Base-by-base conservation (phyloP, 2,329 filamentous ascomycete genomes). In the Xylogone sp. region DNA sequence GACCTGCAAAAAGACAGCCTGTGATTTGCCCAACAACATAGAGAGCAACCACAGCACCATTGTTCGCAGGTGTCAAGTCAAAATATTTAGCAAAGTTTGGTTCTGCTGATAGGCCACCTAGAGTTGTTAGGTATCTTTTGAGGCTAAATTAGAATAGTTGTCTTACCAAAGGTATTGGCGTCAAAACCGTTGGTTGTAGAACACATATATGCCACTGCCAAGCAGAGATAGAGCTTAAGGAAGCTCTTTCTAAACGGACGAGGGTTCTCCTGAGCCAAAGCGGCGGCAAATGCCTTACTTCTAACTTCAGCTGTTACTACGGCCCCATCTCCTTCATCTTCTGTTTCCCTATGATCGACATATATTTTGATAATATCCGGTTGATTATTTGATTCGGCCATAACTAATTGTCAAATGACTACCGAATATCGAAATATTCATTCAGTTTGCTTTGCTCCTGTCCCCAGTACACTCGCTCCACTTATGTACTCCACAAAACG, bases 1-100 rank as follows among this genome's bases (percentile, higher is more conserved):
- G 53, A n/a, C 73, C 73, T 39, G 74, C 45, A 66, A 53, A 29
- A 72, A 72, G 65, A 77, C 74, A 31, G 13, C 27, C 27, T 31
- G 27, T 13, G 27, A 31, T 31, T 13, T 31, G 27, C 13, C 27
- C 27, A 8, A 31, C 27, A 13, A 31, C 27, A 31, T 31, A 31
- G 27, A 31, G 27, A 31, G 27, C 27, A 13, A 31, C 27, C 27
- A 31, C 27, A 31, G 27, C 27, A 13, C 27, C 27, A 13, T 31
- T 31, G 13, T 31, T 31, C 13, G 27, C 27, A 31, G 27, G 27
- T 31, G 27, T 31, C 13, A 31, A 31, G 27, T 31, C 27, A 31
- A 31, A 31, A 31, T 31, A 31, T 13, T 31, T 31, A 13, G 27
- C 27, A 31, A 31, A 31, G 13, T 31, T 31, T 31, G 27, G 27